Evolutionary conservation across 192 early-diverging fungal species (phyloP).

Genomic region (Gonapodya sp.): DNA sequence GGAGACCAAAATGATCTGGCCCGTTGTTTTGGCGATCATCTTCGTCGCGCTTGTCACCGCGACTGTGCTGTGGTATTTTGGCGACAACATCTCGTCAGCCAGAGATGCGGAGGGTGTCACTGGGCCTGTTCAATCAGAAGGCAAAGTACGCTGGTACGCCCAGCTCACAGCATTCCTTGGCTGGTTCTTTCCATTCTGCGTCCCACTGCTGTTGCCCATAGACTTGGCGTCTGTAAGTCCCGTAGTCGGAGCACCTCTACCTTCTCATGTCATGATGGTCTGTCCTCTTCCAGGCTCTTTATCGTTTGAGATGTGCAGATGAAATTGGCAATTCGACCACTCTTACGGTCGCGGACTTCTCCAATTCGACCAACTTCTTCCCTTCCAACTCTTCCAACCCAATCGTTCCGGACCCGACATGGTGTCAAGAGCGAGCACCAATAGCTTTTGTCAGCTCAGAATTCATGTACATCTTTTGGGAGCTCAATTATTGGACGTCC

Average conservation of each 20-base stretch:
- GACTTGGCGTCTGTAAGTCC: slow-evolving; percentile 67
- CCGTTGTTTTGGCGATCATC: background rate
- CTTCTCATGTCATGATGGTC: background rate
- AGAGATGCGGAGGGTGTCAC: background rate
- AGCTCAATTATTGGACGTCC: slow-evolving; percentile 79
- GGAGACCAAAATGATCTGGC: slow-evolving; percentile 3
- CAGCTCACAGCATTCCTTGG: slow-evolving; percentile 59
- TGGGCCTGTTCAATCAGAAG: background rate
- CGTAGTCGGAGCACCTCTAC: background rate
- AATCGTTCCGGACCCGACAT: background rate
- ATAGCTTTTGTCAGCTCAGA: slow-evolving; percentile 58
- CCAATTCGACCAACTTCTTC: background rate
- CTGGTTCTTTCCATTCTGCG: slow-evolving; percentile 87
- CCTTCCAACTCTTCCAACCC: background rate
- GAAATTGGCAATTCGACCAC: background rate
- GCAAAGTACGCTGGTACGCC: slow-evolving; percentile 60
- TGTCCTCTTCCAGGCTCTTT: background rate
- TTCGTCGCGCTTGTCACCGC: background rate
- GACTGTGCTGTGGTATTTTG: background rate
- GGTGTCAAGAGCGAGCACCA: slow-evolving; percentile 31
- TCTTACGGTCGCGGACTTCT: background rate
- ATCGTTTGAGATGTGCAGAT: background rate
- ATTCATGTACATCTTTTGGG: slow-evolving; percentile 72
- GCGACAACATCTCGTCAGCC: background rate
- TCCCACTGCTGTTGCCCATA: slow-evolving; percentile 79